Conservation (phyloP, 768 basidiomycete genomes). For the Pholiota microspora region DNA sequence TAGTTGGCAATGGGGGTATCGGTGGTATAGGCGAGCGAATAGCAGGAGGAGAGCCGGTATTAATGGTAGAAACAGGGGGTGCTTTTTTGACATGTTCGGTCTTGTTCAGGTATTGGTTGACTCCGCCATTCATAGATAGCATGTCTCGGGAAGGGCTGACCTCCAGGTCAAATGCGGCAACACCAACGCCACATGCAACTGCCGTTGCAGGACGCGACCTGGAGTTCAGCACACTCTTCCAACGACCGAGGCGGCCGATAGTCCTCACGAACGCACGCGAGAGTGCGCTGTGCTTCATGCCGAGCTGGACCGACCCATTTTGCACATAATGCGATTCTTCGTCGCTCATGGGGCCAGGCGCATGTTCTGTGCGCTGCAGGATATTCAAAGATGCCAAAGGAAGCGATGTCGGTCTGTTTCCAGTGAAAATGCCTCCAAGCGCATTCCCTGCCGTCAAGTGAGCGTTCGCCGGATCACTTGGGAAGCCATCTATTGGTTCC, state of each 20-base stretch:
- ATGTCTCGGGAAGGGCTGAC: slow-evolving; percentile 58
- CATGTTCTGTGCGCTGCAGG: slow-evolving; percentile 58
- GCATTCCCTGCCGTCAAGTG: slow-evolving; percentile 37
- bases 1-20: slow-evolving; percentile 11
- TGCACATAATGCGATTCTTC: slow-evolving; percentile 23
- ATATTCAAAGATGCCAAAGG: slow-evolving; percentile 59
- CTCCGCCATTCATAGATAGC: slow-evolving; percentile 56
- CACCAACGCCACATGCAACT: slow-evolving; percentile 41
- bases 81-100: slow-evolving; percentile 29
- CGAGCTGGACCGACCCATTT: slow-evolving; percentile 42
- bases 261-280: slow-evolving; percentile 80
- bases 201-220: slow-evolving; percentile 29
- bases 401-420: slow-evolving; percentile 43
- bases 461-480: slow-evolving; percentile 45
- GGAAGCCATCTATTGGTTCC: slow-evolving; percentile 31
- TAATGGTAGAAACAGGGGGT: background rate
- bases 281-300: slow-evolving; percentile 59
- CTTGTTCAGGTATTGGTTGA: slow-evolving; percentile 66
- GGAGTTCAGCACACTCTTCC: slow-evolving; percentile 75
- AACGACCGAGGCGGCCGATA: slow-evolving; percentile 76
- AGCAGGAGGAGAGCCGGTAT: slow-evolving; percentile 2
- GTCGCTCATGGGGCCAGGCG: slow-evolving; percentile 27
- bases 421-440: slow-evolving; percentile 35
- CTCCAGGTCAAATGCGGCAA: slow-evolving; percentile 74
- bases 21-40: slow-evolving; percentile 8